Evolutionary conservation across 2,329 filamentous ascomycete species (phyloP), one percentile per base, ranked within the genome.

Genomic region (Xylariaceae sp.): DNA sequence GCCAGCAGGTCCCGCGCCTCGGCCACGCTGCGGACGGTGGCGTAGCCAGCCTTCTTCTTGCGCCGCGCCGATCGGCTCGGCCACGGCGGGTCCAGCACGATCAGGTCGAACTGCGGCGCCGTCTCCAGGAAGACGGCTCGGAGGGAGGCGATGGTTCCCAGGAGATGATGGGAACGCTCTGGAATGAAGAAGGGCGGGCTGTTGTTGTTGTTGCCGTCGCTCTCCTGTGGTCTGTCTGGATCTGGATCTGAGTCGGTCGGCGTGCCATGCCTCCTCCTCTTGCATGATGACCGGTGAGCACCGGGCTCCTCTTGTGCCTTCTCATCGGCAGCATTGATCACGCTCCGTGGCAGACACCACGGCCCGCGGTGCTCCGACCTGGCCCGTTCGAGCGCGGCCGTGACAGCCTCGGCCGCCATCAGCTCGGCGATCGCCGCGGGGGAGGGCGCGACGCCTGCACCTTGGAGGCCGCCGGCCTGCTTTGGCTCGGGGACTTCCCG

Each of bases 51-150:
- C 49, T 61, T 57, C 31, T 50, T 65, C 47, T 74, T 77, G 24
- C 81, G 68, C 44, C 72, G 71, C 11, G 76, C 84, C 5, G 83
- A 89, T 29, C 78, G 72, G 51, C 87, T 90, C 0, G 84, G 83
- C 84, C 85, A 90, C 1, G 85, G 84, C 3, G 85, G 85, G 51
- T 90, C 84, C 14, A 89, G 61, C 6, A 88, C 55, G 23, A 89
- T 65, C 28, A 89, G 62, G 43, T 83, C 64, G 55, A 90, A 88
- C 5, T 54, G 48, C 14, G 70, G 67, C 2, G 69, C 64, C 3
- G 49, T 51, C 11, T 56, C 44, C 1, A 64, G 43, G 43, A 78
- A 70, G 0, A 43, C 40, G 2, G 53, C 46, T 23, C 64, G 55
- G 28, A 58, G 57, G 5, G 59, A 62, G 40, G 53, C 56, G 43